Base-by-base conservation (phyloP, 2,329 filamentous ascomycete genomes). In the Trichoderma sp. region DNA sequence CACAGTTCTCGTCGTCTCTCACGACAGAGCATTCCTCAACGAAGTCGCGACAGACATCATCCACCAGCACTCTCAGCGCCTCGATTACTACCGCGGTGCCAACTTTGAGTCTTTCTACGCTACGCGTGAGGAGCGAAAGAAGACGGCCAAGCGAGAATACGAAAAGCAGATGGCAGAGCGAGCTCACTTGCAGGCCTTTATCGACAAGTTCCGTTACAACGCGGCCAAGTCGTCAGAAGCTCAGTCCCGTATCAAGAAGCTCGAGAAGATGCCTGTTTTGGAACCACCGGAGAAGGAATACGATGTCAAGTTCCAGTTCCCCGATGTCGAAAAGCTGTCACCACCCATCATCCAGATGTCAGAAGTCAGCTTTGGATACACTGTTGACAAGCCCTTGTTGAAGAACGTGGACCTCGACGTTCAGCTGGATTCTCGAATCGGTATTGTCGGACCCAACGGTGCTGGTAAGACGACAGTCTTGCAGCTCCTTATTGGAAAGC, bases 171-270 rank as follows among this genome's bases (percentile, higher is more conserved):
- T 98, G 93, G 93, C 87, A 0, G 89, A 95, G 81, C 88, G 96
- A 74, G 93, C 94, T 37, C 96, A 99, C 85, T 83, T 99, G 72
- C 96, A 99, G 84, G 91, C 93, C 33, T 99, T 99, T 82, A 99
- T 99, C 83, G 96, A 99, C 87, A 99, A 99, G 83, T 99, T 99
- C 87, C 90, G 96, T 65, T 99, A 99, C 87, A 99, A 99, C 78
- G 96, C 96, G 33, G 96, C 95, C 77, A 99, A 99, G 81, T 97
- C 96, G 0, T 97, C 95, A 10, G 96, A 99, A 84, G 96, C 96
- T 1, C 96, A 99, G 79, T 98, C 95, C 0, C 91, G 96, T 77
- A 98, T 99, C 87, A 99, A 99, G 87, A 99, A 99, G 80, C 85
- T 99, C 71, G 96, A 99, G 81, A 93, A 92, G 77, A 97, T 99